Percentiles rank a stretch among this genome's conserved stretches.
Evolutionary conservation across 2,329 filamentous ascomycete species (phyloP).

Genomic region (Colletotrichum noveboracense): DNA sequence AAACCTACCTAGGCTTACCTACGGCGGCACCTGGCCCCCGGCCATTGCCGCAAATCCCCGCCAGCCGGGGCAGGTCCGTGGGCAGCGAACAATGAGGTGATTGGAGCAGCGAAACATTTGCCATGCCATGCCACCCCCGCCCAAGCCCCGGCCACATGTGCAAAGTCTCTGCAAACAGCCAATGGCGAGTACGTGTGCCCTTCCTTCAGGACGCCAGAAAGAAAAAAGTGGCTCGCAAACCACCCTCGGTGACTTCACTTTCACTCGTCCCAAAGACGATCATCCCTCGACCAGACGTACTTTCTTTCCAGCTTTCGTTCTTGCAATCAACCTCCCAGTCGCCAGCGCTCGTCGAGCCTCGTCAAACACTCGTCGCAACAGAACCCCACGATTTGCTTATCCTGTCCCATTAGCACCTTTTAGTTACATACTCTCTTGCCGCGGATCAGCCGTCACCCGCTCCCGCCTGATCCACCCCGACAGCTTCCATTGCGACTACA

Average conservation of each 20-base stretch:
- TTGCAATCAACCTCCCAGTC: not conserved
- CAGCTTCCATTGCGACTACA: not conserved
- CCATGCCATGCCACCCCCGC: not conserved
- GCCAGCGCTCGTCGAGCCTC: not conserved
- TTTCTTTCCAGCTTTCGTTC: not conserved
- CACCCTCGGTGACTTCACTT: not conserved
- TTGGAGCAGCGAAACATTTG: not conserved
- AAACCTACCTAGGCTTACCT: not conserved
- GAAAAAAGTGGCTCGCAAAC: not conserved
- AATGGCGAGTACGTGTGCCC: not conserved
- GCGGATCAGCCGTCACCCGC: not conserved
- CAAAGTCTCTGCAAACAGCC: not conserved
- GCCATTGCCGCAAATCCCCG: not conserved
- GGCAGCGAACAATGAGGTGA: not conserved
- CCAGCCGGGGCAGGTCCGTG: not conserved
- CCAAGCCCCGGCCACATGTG: not conserved
- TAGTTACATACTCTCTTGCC: not conserved
- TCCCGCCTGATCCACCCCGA: not conserved
- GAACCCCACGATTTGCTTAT: not conserved
- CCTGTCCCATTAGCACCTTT: not conserved
- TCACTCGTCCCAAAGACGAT: not conserved
- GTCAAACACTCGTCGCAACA: not conserved
- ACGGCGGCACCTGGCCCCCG: not conserved
- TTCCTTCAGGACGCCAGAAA: not conserved
- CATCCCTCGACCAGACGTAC: not conserved